phyloP scores from a whole-genome alignment of 345 rosid genomes.

The Excoecaria cochinchinensis region DNA sequence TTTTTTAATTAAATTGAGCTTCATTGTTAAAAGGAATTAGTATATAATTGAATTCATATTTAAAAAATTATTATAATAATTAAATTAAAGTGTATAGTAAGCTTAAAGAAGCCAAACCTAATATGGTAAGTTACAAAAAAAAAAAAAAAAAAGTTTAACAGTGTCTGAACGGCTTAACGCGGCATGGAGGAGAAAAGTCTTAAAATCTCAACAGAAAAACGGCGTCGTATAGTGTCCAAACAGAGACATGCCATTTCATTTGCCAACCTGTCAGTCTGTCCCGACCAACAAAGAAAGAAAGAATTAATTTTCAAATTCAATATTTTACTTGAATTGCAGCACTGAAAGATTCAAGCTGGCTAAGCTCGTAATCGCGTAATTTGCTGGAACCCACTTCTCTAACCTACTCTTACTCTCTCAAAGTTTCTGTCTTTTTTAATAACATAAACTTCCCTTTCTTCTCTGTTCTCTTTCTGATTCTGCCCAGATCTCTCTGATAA shows the following conservation, averaged over 20 bases:
- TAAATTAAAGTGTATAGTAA: too few species aligned
- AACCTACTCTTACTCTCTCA: background rate
- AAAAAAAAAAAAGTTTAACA: too few species aligned
- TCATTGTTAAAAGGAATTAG: too few species aligned
- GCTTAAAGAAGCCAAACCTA: too few species aligned
- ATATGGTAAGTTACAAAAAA: too few species aligned
- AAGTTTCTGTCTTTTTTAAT: background rate
- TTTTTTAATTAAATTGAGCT: too few species aligned
- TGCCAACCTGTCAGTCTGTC: conserved; percentile 3
- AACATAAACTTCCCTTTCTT: background rate
- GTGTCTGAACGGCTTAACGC: background rate
- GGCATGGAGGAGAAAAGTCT: background rate
- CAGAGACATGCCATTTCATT: background rate
- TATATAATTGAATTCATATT: too few species aligned
- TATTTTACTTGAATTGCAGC: background rate
- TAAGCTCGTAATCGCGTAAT: background rate
- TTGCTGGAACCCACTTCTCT: conserved; percentile 18
- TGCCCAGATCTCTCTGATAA: background rate
- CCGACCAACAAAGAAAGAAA: background rate
- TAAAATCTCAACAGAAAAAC: background rate
- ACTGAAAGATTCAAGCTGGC: background rate
- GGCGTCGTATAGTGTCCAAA: background rate
- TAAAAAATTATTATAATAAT: too few species aligned
- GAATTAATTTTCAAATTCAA: background rate
- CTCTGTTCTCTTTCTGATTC: too few species aligned